phyloP scores from a whole-genome alignment of 2,329 filamentous ascomycete genomes.

The Clarireedia paspali region DNA sequence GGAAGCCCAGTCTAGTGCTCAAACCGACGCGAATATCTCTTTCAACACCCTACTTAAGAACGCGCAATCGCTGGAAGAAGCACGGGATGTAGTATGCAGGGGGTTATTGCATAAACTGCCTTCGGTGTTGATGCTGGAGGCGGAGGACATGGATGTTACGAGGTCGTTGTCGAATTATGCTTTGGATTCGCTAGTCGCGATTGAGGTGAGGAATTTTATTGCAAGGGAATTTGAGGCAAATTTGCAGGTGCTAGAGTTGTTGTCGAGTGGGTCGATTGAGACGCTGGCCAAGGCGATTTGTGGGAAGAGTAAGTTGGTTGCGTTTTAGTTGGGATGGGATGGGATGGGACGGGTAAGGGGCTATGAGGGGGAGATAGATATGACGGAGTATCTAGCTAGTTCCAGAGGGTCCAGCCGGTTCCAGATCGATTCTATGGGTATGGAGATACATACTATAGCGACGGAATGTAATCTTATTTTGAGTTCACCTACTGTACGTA shows the following conservation, averaged over 20 bases:
- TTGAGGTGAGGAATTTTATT: slow-evolving; percentile 31
- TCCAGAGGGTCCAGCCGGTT: too few relatives aligned
- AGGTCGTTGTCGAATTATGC: slow-evolving; percentile 38
- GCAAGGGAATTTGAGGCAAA: slow-evolving; percentile 35
- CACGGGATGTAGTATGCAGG: slow-evolving; percentile 36
- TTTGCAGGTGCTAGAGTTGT: slow-evolving; percentile 44
- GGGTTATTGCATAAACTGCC: slow-evolving; percentile 42
- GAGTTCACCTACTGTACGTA: too few relatives aligned
- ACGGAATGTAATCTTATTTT: too few relatives aligned
- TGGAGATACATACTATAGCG: too few relatives aligned
- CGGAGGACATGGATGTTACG: slow-evolving; percentile 41
- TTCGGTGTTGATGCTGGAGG: slow-evolving; percentile 40
- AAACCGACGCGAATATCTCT: slow-evolving; percentile 29
- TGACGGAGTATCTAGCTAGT: not conserved
- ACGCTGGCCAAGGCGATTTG: slow-evolving; percentile 40
- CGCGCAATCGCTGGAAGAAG: slow-evolving; percentile 37
- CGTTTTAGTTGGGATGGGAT: slow-evolving; percentile 11
- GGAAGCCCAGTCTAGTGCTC: slow-evolving; percentile 17
- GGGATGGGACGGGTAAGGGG: not conserved
- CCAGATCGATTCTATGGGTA: too few relatives aligned
- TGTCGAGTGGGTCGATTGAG: slow-evolving; percentile 44
- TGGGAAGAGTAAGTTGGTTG: slow-evolving; percentile 32
- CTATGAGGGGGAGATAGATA: too few relatives aligned
- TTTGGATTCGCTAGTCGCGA: slow-evolving; percentile 27
- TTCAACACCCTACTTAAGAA: slow-evolving; percentile 38